A percentile compares a stretch with the other conserved stretches of the same genome.
Conservation (phyloP, 2,329 filamentous ascomycete species). For the Phaeophleospora eucalypticola region DNA sequence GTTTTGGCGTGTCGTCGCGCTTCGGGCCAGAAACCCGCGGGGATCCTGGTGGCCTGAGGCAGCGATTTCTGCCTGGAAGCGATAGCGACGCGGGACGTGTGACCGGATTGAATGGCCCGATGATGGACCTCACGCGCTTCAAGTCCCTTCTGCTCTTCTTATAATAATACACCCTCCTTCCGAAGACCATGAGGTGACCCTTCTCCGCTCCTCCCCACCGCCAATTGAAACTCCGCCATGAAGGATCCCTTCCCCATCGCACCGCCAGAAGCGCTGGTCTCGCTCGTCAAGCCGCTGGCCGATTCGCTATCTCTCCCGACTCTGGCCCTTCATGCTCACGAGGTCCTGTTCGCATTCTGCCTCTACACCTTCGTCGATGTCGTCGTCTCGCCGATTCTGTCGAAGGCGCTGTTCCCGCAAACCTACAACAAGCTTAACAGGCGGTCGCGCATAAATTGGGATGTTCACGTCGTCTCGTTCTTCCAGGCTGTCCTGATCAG, state of each 20-base stretch:
- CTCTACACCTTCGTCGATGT: slow-evolving; percentile 67
- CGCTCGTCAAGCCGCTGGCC: slow-evolving; percentile 60
- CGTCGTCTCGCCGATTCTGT: slow-evolving; percentile 64
- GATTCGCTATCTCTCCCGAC: slow-evolving; percentile 59
- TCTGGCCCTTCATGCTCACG: slow-evolving; percentile 72
- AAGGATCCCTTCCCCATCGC: slow-evolving; percentile 65
- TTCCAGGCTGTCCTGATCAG: slow-evolving; percentile 72
- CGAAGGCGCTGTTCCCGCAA: slow-evolving; percentile 57
- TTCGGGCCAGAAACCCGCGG: not conserved
- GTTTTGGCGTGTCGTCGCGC: not conserved
- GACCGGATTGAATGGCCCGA: too few relatives aligned
- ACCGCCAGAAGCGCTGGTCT: slow-evolving; percentile 54
- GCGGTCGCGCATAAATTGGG: slow-evolving; percentile 72
- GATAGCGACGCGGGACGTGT: too few relatives aligned
- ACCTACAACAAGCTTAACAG: slow-evolving; percentile 60
- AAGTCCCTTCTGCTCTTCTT: slow-evolving; percentile 2
- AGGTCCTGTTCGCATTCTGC: slow-evolving; percentile 62
- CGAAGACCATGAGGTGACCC: slow-evolving; percentile 14
- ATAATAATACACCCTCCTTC: not conserved
- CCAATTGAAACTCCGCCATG: slow-evolving; percentile 47
- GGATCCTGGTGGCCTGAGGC: too few relatives aligned
- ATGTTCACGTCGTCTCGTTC: slow-evolving; percentile 81
- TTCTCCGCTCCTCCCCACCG: not conserved
- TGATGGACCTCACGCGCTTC: not conserved
- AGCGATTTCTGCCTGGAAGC: too few relatives aligned